Evolutionary conservation across 1,284 basidiomycete genomes (phyloP).

Genomic region (Leucoagaricus sp.): DNA sequence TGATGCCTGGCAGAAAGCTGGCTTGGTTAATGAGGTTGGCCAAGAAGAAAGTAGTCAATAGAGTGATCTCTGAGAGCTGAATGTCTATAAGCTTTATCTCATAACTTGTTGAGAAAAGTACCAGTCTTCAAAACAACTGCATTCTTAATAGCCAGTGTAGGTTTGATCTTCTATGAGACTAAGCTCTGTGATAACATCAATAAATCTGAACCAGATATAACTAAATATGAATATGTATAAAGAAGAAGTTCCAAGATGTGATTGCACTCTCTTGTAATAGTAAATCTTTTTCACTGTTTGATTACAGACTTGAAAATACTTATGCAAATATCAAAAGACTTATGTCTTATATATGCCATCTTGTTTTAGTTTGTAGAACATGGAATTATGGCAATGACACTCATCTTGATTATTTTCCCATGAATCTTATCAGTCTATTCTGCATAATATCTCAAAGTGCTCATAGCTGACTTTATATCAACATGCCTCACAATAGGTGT

Average conservation of each 20-base stretch:
- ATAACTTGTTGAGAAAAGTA: no score
- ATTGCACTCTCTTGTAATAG: constrained; percentile 56
- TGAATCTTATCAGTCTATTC: constrained; percentile 66
- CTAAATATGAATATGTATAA: constrained; percentile 36
- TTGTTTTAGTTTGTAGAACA: constrained; percentile 42
- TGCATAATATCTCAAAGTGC: constrained; percentile 45
- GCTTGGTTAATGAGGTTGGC: constrained; percentile 52
- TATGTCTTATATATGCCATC: constrained; percentile 77
- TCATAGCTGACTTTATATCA: constrained; percentile 53
- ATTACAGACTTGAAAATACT: constrained; percentile 21
- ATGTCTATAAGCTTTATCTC: background rate
- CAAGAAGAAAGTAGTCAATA: constrained; percentile 69
- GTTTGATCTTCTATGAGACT: constrained; percentile 70
- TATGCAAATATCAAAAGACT: constrained; percentile 84
- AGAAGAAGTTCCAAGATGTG: constrained; percentile 63
- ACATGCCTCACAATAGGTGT: constrained; percentile 47
- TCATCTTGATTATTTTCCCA: constrained; percentile 59
- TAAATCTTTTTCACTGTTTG: background rate
- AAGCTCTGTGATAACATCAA: constrained; percentile 25
- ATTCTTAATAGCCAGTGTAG: constrained; percentile 83
- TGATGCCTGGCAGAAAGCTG: constrained; percentile 64
- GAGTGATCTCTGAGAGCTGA: constrained; percentile 82
- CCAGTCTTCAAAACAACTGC: constrained; percentile 69
- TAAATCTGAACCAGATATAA: background rate
- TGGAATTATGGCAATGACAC: constrained; percentile 21